Conservation (phyloP, 176 grass and related monocot species). For the Cocos nucifera region DNA sequence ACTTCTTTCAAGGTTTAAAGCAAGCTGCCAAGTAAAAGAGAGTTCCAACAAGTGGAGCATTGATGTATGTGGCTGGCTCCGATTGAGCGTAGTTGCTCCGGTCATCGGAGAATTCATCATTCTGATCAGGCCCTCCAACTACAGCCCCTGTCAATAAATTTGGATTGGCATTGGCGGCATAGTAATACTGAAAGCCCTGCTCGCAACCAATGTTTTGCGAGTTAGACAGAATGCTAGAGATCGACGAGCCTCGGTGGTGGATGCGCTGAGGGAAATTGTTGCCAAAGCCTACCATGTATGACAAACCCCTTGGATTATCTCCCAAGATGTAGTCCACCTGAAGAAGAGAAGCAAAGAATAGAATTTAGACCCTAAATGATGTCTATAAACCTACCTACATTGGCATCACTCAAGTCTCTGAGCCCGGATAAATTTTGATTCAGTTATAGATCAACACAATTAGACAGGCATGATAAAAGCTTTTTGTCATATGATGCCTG, state of each 20-base stretch:
- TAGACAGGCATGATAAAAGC: too few species aligned
- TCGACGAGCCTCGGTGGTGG: constrained; percentile 15
- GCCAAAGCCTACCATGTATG: constrained; percentile 23
- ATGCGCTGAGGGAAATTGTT: neutral
- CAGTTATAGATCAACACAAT: too few species aligned
- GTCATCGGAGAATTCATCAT: constrained; percentile 7
- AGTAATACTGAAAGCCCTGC: constrained; percentile 1
- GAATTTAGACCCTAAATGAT: neutral
- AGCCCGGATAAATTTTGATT: too few species aligned
- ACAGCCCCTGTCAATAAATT: constrained; percentile 11
- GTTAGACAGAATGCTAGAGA: neutral
- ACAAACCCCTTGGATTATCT: constrained; percentile 6
- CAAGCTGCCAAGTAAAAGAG: constrained; percentile 2
- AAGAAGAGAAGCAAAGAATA: too few species aligned
- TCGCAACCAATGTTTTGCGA: neutral
- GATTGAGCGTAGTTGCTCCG: constrained; percentile 7
- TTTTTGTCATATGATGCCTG: too few species aligned
- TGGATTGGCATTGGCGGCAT: neutral
- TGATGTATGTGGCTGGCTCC: constrained; percentile 18
- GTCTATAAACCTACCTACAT: neutral
- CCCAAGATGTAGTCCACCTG: constrained; percentile 25
- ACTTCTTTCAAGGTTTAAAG: neutral
- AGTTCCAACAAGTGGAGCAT: constrained; percentile 8
- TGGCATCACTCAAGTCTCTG: neutral
- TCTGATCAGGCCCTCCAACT: constrained; percentile 9